phyloP scores from a whole-genome alignment of 257 asterid species.

The Solanum paucissectum region DNA sequence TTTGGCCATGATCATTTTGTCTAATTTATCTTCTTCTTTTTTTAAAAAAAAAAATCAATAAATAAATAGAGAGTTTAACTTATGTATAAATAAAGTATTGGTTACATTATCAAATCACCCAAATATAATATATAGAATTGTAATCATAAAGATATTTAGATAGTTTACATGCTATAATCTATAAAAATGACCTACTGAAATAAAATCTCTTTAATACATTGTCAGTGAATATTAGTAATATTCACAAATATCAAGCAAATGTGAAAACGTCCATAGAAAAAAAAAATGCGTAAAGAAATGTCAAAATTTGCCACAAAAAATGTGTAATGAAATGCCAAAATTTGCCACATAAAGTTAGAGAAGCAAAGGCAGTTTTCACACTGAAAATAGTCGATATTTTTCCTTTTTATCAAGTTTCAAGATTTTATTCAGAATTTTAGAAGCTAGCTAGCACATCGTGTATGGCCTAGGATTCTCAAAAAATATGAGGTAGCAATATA shows the following conservation, averaged over 20 bases:
- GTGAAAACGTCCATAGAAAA: not conserved
- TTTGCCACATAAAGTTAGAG: not conserved
- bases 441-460: not conserved
- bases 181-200: not conserved
- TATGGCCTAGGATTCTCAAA: not conserved
- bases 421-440: not conserved
- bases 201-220: not conserved
- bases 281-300: not conserved
- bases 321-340: not conserved
- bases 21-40: not conserved
- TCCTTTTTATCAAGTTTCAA: not conserved
- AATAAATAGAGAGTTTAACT: not conserved
- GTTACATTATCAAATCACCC: not conserved
- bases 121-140: too few relatives aligned
- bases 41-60: accelerated
- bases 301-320: not conserved
- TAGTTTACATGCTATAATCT: not conserved
- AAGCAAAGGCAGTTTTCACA: not conserved
- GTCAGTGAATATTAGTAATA: not conserved
- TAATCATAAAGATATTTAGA: too few relatives aligned
- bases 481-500: not conserved
- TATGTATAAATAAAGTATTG: not conserved
- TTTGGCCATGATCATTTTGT: not conserved
- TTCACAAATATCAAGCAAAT: not conserved
- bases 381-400: not conserved